Evolutionary conservation across 106 monocot genomes (phyloP), one percentile per base, ranked within the genome.

Genomic region (Dendrobium huoshanense): DNA sequence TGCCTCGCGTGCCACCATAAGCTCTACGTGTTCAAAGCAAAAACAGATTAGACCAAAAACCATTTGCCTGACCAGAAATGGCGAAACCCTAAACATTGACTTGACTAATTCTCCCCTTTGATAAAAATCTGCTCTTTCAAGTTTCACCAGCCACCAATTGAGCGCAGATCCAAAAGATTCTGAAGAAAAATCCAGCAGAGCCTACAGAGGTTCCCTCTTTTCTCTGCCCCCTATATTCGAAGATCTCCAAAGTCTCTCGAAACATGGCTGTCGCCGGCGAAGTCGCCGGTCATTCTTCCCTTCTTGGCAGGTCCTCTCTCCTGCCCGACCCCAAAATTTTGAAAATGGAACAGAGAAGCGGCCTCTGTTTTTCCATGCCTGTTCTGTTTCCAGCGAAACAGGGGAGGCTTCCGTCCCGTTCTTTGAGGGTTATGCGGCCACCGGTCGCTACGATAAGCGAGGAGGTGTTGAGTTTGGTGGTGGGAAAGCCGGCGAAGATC

Each of bases 361-460:
- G 18, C 79, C 79, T 83, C 83, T 78, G 78, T 44, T 85, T 80
- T 48, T 18, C 49, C 48, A 40, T 72, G 56, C 86, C 78, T 74
- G 56, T 49, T 82, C 68, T 77, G 59, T 25, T 73, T 73, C 29
- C 31, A 4, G 19, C 9, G 9, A 33, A 37, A 17, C 79, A 84
- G 51, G 41, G 68, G 47, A 70, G 79, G 48, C 41, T 67, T 11
- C 17, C 10, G 22, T 75, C 67, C 45, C 15, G 29, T 44, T 22
- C 56, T 9, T 31, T 65, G 79, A 84, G 40, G 56, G 68, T 74
- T 8, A 41, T 49, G 59, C 59, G 56, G 43, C 18, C 73, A 9
- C 77, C 84, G 20, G 72, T 73, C 24, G 87, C 83, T n/a, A 74
- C 88, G 25, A 76, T 89, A 58, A 87, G 85, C 56, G 84, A 92